Base-by-base conservation (phyloP, 2,329 filamentous ascomycete species). In the Xylariaceae sp. region DNA sequence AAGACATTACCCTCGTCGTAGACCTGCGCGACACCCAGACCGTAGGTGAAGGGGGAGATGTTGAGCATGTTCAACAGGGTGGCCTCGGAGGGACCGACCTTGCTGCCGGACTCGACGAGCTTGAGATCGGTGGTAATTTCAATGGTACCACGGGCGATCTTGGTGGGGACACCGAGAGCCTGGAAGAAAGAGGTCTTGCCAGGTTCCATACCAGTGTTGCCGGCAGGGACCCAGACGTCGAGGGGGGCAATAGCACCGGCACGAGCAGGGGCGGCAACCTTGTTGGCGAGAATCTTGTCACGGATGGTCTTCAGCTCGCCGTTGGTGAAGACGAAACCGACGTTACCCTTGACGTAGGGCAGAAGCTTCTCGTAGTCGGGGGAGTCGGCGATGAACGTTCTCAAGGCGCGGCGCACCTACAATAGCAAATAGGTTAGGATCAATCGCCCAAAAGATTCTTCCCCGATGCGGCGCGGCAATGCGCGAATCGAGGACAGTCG, bases 111-210 rank as follows among this genome's bases (percentile, higher is more conserved):
- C 83, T 96, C 91, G 72, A 97, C 88, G 76, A 99, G 89, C 89
- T 96, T 97, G 70, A 99, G 83, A 74, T 99, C 94, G 70, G 86
- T 82, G 64, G 91, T 96, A 74, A 99, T 99, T 89, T 99, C 94
- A 80, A 99, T 99, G 80, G 94, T 99, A 95, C 94, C 95, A 95
- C 94, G 94, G 75, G 94, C 94, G 80, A 99, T 99, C 91, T 99
- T 99, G 85, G 94, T 99, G 74, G 94, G 94, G 75, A 99, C 91
- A 90, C 92, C 92, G 79, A 99, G 94, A 72, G 94, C 94, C 87
- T 99, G 94, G 91, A 99, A 99, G 91, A 99, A 99, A 74, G 94
- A 97, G 73, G 94, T 99, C 89, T 99, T 99, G 78, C 95, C 95
- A 74, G 94, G 95, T 79, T 99, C 94, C 94, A 99, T 99, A 81